A percentile compares a stretch with the other conserved stretches of the same genome.
phyloP scores from a whole-genome alignment of 371 early-diverging fungal species.

The Mortierella sp. region DNA sequence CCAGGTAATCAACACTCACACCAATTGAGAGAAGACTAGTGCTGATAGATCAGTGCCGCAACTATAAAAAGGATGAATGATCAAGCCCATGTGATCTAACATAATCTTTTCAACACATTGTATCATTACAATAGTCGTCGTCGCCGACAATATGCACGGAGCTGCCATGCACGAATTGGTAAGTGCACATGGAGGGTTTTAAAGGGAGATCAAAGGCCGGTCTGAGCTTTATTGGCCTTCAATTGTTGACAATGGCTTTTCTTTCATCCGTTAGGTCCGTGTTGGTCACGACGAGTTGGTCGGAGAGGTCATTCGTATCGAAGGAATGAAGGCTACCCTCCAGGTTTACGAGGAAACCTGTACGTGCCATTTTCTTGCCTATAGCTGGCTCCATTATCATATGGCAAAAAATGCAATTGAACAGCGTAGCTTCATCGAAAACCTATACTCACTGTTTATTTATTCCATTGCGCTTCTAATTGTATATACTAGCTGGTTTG shows the following conservation, averaged over 20 bases:
- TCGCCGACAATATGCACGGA: constrained; percentile 99
- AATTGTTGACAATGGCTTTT: not conserved
- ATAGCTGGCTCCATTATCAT: not conserved
- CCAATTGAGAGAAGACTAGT: not conserved
- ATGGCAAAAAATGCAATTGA: not conserved
- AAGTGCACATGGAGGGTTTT: too few relatives aligned
- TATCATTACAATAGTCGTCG: constrained; percentile 81
- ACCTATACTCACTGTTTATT: too few relatives aligned
- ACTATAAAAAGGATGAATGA: not conserved
- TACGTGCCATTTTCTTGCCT: constrained; percentile 49
- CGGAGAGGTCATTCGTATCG: constrained; percentile 99
- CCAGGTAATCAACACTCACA: constrained; percentile 81
- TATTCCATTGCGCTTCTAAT: not conserved
- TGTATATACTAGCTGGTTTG: constrained; percentile 85
- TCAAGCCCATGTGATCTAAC: not conserved
- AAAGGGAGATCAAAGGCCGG: not conserved
- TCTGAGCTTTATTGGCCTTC: not conserved
- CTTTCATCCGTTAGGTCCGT: constrained; percentile 81
- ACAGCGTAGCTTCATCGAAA: not conserved
- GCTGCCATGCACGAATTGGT: constrained; percentile 99
- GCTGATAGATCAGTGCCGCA: not conserved
- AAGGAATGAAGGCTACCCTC: constrained; percentile 98
- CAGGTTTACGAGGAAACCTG: constrained; percentile 99
- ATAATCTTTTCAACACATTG: not conserved
- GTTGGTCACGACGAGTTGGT: constrained; percentile 98